Conservation (phyloP, 495 filamentous ascomycete species). For the Penicillium chermesinum region DNA sequence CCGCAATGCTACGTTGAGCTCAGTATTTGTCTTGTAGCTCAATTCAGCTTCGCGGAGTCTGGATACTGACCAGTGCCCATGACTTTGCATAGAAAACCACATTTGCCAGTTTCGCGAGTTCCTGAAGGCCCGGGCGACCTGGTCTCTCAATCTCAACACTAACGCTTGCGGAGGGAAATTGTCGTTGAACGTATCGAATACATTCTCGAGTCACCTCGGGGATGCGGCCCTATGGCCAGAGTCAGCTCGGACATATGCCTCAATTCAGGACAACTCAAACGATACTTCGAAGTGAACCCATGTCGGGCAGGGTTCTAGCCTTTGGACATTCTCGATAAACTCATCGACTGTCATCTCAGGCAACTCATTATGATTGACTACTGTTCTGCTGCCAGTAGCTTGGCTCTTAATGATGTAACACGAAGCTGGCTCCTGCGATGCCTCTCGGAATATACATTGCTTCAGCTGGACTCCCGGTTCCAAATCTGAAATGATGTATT, state of each 20-base stretch:
- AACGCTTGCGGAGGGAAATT: slow-evolving; percentile 43
- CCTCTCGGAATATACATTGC: slow-evolving; percentile 55
- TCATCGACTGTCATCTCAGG: slow-evolving; percentile 60
- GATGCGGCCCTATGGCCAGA: slow-evolving; percentile 53
- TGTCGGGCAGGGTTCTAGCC: slow-evolving; percentile 21
- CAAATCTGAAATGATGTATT: slow-evolving; percentile 38
- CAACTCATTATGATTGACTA: slow-evolving; percentile 65
- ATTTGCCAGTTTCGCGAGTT: slow-evolving; percentile 58
- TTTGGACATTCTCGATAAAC: slow-evolving; percentile 37
- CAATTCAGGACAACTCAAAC: background rate
- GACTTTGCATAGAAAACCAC: slow-evolving; percentile 65
- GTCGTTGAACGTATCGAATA: slow-evolving; percentile 50
- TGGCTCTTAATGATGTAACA: slow-evolving; percentile 66
- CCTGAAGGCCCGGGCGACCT: slow-evolving; percentile 51
- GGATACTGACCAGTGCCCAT: slow-evolving; percentile 71
- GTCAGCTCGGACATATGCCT: slow-evolving; percentile 1
- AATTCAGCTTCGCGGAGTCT: no score
- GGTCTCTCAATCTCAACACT: slow-evolving; percentile 73
- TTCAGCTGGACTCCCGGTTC: slow-evolving; percentile 42
- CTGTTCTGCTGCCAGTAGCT: slow-evolving; percentile 55
- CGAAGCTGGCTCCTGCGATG: slow-evolving; percentile 53
- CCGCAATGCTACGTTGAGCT: slow-evolving; percentile 33
- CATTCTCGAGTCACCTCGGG: slow-evolving; percentile 59
- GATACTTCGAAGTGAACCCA: slow-evolving; percentile 74
- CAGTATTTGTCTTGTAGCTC: background rate